Conservation (phyloP, 371 early-diverging fungal genomes). For the Apophysomyces elegans region DNA sequence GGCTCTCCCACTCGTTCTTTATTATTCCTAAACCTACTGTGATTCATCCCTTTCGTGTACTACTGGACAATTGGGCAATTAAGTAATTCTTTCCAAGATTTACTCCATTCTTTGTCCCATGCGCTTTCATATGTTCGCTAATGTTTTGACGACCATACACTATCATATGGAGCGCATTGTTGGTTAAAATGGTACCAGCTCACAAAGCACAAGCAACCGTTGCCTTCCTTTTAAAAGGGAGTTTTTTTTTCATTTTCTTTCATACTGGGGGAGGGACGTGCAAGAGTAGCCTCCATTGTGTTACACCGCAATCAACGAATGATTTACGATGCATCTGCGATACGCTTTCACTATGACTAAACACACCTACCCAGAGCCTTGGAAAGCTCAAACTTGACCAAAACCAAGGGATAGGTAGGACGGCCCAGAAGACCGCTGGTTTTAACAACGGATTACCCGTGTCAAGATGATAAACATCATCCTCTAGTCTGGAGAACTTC, state of each 20-base stretch:
- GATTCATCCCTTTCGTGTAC: too few species aligned
- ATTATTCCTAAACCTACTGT: too few species aligned
- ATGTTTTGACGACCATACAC: too few species aligned
- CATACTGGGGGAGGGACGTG: neutral
- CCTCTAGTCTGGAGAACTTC: slow-evolving; percentile 11
- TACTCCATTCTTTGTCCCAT: too few species aligned
- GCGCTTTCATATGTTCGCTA: too few species aligned
- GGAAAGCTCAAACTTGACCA: slow-evolving; percentile 3
- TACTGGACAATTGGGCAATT: too few species aligned
- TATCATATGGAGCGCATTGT: too few species aligned
- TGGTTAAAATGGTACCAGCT: too few species aligned
- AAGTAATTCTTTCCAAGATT: too few species aligned
- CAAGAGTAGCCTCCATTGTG: slow-evolving; percentile 12
- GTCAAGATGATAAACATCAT: neutral
- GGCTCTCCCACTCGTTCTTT: too few species aligned
- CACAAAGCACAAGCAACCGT: neutral
- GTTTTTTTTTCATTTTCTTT: slow-evolving; percentile 7
- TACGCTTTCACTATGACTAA: slow-evolving; percentile 11
- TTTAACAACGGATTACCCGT: slow-evolving; percentile 7
- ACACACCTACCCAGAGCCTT: slow-evolving; percentile 9
- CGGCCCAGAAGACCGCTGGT: slow-evolving; percentile 10
- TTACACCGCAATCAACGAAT: neutral
- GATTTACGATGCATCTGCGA: slow-evolving; percentile 3
- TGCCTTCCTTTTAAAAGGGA: neutral
- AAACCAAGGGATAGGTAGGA: slow-evolving; percentile 5